Conservation (phyloP, 768 basidiomycete species). For the Termitomyces sp. region DNA sequence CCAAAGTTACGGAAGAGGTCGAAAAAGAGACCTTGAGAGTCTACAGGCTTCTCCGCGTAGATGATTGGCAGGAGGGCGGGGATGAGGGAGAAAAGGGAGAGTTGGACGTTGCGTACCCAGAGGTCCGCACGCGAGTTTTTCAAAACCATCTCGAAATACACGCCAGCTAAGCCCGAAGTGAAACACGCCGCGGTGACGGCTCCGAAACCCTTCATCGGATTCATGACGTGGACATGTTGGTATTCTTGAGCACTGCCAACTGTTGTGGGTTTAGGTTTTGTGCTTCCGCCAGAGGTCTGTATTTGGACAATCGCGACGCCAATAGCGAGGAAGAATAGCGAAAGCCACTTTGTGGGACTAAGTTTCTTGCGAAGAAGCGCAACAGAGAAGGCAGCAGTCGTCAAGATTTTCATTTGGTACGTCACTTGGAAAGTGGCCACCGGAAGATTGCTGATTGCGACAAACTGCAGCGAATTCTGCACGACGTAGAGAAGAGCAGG, state of each 20-base stretch:
- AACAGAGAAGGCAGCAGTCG: conserved; percentile 91
- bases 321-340: conserved; percentile 81
- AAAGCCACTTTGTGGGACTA: conserved; percentile 74
- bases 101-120: conserved; percentile 88
- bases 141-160: conserved; percentile 92
- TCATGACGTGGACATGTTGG: conserved; percentile 65
- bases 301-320: conserved; percentile 96
- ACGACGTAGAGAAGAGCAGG: conserved; percentile 93
- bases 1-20: conserved; percentile 85
- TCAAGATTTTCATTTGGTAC: conserved; percentile 98
- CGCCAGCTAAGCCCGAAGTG: conserved; percentile 86
- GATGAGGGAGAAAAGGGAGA: conserved; percentile 84
- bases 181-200: conserved; percentile 85
- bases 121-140: conserved; percentile 80
- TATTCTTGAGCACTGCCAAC: conserved; percentile 70
- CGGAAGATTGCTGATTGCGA: conserved; percentile 91
- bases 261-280: conserved; percentile 25
- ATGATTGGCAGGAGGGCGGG: conserved; percentile 85
- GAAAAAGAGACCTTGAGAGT: conserved; percentile 43
- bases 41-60: conserved; percentile 35
- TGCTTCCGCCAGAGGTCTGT: conserved; percentile 46
- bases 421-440: conserved; percentile 98
- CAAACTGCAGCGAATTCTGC: conserved; percentile 97
- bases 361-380: conserved; percentile 73
- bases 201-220: conserved; percentile 73